Evolutionary conservation across 495 filamentous ascomycete genomes (phyloP), one percentile per base, ranked within the genome.

Genomic region (Hypoxylon trugodes): DNA sequence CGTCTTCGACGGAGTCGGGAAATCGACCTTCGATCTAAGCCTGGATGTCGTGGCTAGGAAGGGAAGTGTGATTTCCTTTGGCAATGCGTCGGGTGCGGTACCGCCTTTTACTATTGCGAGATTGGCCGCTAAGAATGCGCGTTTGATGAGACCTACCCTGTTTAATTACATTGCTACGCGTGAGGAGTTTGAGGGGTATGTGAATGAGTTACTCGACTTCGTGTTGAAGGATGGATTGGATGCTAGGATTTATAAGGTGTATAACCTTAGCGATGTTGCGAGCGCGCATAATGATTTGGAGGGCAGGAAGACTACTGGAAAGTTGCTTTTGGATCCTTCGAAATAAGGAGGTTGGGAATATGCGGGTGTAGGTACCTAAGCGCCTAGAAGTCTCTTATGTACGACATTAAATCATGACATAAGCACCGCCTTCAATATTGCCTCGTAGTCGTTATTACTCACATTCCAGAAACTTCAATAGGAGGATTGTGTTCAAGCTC

Each of bases 1-100:
- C 7, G 88, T 97, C 8, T 97, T 93, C 74, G 95, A 98, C 74
- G 89, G 90, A 15, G 92, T 97, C 13, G 95, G 95, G 6, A 89
- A 89, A 79, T 81, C 82, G 49, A 97, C 95, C 0, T 97, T 96
- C 80, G 93, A 97, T 58, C 78, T 84, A 24, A 89, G 89, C 73
- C 72, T 98, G 69, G 88, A 93, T 6, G 52, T 86, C 85, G 59
- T 96, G 15, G 89, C 85, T 67, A 77, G 88, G 66, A 96, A 96
- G 78, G 95, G 95, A 21, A 88, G 82, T n/a, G 70, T 98, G 58
- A 82, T 92, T 19, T 87, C 82, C 66, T 98, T 94, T 79, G 95
- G 95, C 26, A 97, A 96, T 77, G 90, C 94, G 16, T 80, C 76
- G 65, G 95, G 95, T 7, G 81, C 89, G 4, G 91, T 96, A 3